Percentiles rank a stretch among this genome's conserved stretches.
Evolutionary conservation across 2,329 filamentous ascomycete species (phyloP).

Genomic region (Hypomyces perniciosus): DNA sequence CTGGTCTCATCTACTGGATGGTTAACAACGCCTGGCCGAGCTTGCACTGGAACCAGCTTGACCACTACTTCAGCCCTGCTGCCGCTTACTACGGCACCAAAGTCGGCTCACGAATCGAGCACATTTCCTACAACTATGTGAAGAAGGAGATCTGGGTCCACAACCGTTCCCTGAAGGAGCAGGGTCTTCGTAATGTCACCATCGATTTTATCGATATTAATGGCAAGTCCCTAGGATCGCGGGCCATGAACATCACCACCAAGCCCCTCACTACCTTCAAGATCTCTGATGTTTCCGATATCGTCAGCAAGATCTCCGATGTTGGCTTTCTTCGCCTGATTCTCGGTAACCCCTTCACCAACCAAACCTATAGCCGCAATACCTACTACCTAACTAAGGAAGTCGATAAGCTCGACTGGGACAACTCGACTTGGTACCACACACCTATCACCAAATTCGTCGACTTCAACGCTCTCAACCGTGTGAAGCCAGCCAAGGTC

Average conservation of each 20-base stretch:
- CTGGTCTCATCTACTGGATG: constrained; percentile 63
- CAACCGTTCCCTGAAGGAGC: constrained; percentile 42
- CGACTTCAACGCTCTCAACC: constrained; percentile 40
- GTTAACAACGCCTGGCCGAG: constrained; percentile 59
- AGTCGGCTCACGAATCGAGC: constrained; percentile 42
- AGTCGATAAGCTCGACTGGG: constrained; percentile 49
- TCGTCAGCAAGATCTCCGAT: constrained; percentile 28
- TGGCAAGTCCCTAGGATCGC: constrained; percentile 37
- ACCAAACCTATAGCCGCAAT: constrained; percentile 44
- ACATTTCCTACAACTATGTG: constrained; percentile 50
- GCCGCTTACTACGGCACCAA: constrained; percentile 57
- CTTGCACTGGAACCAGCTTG: constrained; percentile 60
- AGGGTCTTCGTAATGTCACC: constrained; percentile 36
- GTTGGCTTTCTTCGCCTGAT: constrained; percentile 46
- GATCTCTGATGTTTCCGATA: constrained; percentile 13
- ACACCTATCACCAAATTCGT: constrained; percentile 50
- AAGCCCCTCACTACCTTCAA: constrained; percentile 39
- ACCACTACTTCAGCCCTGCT: constrained; percentile 53
- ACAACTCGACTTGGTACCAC: constrained; percentile 50
- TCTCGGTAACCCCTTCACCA: constrained; percentile 29
- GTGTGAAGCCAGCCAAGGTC: constrained; percentile 33
- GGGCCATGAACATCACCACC: constrained; percentile 28
- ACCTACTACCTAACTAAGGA: constrained; percentile 52
- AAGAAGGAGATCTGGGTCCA: constrained; percentile 43
- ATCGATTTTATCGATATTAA: constrained; percentile 44